Base-by-base conservation (phyloP, 345 rosid genomes). In the Litchi chinensis region DNA sequence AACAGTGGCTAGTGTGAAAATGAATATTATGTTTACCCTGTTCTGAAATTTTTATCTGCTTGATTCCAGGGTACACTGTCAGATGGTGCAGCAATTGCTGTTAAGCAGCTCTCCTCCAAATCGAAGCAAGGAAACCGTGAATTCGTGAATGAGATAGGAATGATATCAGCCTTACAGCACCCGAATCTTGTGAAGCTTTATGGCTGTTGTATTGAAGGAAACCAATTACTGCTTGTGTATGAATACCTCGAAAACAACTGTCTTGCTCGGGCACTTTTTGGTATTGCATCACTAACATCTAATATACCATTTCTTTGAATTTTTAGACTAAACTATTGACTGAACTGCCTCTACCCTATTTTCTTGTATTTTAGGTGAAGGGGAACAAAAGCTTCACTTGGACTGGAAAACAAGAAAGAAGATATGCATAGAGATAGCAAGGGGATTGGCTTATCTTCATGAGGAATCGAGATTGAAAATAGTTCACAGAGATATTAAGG, bases 61-160 rank as follows among this genome's bases (percentile, higher is more conserved):
- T 50, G 37, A 80, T 84, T 75, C 21, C 79, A 91, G 95, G 94
- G 95, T 70, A 85, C 71, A 65, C 80, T 91, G 4, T 78, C 86
- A 5, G 91, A 91, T 81, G 92, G 90, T 46, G 75, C 65, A 1
- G 80, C 87, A 50, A 88, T 91, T 75, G 95, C 95, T 26, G 94
- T 91, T 15, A 91, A 91, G 83, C 94, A 91, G 81, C 87, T 91
- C 11, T 91, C 94, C 4, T 83, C 95, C 32, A 89, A 88, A 83
- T 91, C 95, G 5, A 91, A 86, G 83, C 93, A 91, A 83, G 95
- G 95, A 24, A 88, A 91, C 66, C 89, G 95, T 6, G 93, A 91
- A 83, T 91, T 91, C 63, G 85, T 91, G 71, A 89, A 78, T 21
- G 95, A 89, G 83, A 89, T 91, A 59, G 95, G 92, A 78, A 89